Conservation (phyloP, 192 early-diverging fungal genomes). For the Backusella sp. region DNA sequence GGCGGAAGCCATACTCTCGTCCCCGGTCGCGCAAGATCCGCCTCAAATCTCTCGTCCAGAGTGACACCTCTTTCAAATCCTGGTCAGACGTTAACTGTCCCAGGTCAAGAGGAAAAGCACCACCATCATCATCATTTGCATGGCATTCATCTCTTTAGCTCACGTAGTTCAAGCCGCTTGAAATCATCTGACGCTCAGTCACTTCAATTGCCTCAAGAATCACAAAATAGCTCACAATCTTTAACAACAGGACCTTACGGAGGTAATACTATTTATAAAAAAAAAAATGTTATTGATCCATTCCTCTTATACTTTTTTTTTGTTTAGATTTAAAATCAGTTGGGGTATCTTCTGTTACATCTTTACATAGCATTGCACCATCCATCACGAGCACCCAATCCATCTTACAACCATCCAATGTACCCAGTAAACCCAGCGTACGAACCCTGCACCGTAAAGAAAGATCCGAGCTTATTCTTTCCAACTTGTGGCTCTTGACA, state of each 20-base stretch:
- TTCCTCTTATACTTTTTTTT: too few species aligned
- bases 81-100: neutral
- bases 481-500: constrained; percentile 55
- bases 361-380: constrained; percentile 38
- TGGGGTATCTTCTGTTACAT: neutral
- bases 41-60: constrained; percentile 6
- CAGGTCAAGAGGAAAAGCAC: neutral
- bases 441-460: constrained; percentile 38
- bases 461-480: constrained; percentile 44
- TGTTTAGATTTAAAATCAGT: neutral
- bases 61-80: neutral
- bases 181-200: neutral
- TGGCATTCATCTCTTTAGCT: constrained; percentile 26
- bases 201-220: neutral
- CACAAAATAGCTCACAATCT: neutral
- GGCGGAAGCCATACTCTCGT: neutral
- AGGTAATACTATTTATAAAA: neutral
- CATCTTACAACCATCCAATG: constrained; percentile 28
- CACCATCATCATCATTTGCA: constrained; percentile 12
- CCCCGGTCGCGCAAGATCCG: constrained; percentile 2
- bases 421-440: constrained; percentile 29
- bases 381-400: constrained; percentile 37
- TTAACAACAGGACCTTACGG: neutral
- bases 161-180: constrained; percentile 12
- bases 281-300: neutral